Base-by-base conservation (phyloP, 768 basidiomycete species). In the Piloderma croceum region DNA sequence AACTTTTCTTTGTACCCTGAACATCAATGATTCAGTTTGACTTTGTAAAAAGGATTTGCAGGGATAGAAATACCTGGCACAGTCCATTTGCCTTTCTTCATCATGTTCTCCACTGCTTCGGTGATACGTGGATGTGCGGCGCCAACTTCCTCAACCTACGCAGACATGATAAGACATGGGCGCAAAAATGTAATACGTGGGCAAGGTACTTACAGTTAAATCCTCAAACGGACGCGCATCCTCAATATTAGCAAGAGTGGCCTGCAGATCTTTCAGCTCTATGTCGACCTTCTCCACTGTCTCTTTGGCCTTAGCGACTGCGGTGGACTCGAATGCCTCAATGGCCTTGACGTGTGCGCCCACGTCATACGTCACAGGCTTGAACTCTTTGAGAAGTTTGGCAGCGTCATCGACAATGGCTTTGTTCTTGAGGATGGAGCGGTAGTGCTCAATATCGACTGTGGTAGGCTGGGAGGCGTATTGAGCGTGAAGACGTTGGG, bases 11-110 rank as follows among this genome's bases (percentile, higher is more conserved):
- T 83, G 79, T 89, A 89, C 25, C 86, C 83, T 86, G 53, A 24
- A 38, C 15, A 29, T n/a, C n/a, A n/a, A n/a, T n/a, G n/a, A n/a
- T n/a, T n/a, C n/a, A n/a, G n/a, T n/a, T n/a, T n/a, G n/a, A n/a
- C n/a, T n/a, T n/a, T n/a, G n/a, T n/a, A 19, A 35, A 34, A 42
- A 29, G 23, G 24, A 34, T 10, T 1, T 22, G 22, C 18, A 4
- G 6, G 12, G 23, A 22, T 21, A 13, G n/a, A 56, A 72, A 39
- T 59, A 83, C 92, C 93, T 56, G 94, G 94, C 43, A 97, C 93
- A 56, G 85, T 90, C 85, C 90, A 96, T 72, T 97, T 96, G 65
- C 93, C 93, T 71, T 97, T 92, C 78, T 85, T 82, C 48, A 97
- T 64, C 91, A 96, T 94, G 51, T 74, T 86, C 69, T 97, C 90